These are phyloP conservation scores for Dendrobium officinale DNA, from an alignment of 106 monocot species.

Conservation along the genomic window DNA sequence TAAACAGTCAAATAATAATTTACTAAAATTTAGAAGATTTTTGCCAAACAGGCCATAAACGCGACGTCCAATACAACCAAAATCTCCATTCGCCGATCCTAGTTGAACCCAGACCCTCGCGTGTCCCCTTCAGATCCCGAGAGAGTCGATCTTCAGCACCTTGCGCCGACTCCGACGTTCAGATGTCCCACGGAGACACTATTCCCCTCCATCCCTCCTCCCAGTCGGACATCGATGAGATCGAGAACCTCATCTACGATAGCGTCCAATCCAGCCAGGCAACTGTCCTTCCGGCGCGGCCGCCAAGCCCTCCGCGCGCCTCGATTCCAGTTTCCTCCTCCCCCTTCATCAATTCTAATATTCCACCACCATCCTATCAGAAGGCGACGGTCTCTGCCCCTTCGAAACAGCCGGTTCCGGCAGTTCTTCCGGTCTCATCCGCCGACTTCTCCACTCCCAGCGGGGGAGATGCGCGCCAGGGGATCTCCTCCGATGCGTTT, in stretches of 20 bases:
- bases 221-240: constrained; percentile 99
- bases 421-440: constrained; percentile 6
- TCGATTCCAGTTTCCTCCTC: constrained; percentile 27
- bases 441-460: constrained; percentile 1
- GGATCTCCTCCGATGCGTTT: constrained; percentile 50
- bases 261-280: constrained; percentile 24
- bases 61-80: too few species aligned
- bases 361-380: constrained; percentile 16
- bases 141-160: neutral
- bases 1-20: too few species aligned
- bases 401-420: constrained; percentile 6
- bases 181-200: constrained; percentile 52
- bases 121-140: too few species aligned
- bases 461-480: neutral
- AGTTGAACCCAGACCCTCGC: too few species aligned
- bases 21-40: too few species aligned
- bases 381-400: constrained; percentile 15
- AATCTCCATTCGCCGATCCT: too few species aligned
- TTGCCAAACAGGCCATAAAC: too few species aligned
- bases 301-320: constrained; percentile 42
- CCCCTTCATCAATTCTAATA: constrained; percentile 35
- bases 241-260: constrained; percentile 76
- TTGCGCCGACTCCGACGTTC: neutral
- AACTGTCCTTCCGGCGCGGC: constrained; percentile 59
- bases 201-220: constrained; percentile 86